A percentile compares a stretch with the other conserved stretches of the same genome.
phyloP scores from a whole-genome alignment of 1,284 basidiomycete genomes.

The Trametes polyzona region DNA sequence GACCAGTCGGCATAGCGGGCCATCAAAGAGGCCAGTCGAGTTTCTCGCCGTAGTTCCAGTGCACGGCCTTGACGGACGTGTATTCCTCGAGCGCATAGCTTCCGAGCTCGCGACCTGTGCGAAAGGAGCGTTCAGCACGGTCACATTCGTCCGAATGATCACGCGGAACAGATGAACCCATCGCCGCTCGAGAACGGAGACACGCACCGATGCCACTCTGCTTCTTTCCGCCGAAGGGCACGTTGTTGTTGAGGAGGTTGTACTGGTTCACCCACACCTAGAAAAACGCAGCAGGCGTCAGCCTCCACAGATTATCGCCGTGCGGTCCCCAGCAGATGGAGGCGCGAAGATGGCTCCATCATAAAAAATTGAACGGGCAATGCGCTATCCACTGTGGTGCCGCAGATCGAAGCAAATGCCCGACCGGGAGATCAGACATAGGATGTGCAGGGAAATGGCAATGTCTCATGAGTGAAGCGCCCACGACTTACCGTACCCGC shows the following conservation, averaged over 20 bases:
- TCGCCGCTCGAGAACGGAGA: background rate
- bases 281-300: background rate
- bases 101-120: conserved; percentile 84
- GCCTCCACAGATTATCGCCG: background rate
- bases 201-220: conserved; percentile 68
- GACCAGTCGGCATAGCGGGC: background rate
- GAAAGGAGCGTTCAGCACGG: background rate
- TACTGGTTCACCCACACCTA: conserved; percentile 93
- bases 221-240: conserved; percentile 95
- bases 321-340: background rate
- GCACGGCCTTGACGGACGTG: conserved; percentile 84
- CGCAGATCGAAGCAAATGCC: too few species aligned
- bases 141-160: background rate
- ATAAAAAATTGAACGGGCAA: too few species aligned
- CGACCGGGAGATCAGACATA: too few species aligned
- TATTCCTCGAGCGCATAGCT: conserved; percentile 86
- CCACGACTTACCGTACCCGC: conserved; percentile 75
- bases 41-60: conserved; percentile 86
- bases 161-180: background rate
- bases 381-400: too few species aligned
- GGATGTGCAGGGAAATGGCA: background rate
- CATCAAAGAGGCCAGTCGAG: conserved; percentile 74
- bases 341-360: background rate
- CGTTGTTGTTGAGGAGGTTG: conserved; percentile 78
- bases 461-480: background rate